Evolutionary conservation across 352 stramenopile species (phyloP).

Genomic region (Peronospora tabacina): DNA sequence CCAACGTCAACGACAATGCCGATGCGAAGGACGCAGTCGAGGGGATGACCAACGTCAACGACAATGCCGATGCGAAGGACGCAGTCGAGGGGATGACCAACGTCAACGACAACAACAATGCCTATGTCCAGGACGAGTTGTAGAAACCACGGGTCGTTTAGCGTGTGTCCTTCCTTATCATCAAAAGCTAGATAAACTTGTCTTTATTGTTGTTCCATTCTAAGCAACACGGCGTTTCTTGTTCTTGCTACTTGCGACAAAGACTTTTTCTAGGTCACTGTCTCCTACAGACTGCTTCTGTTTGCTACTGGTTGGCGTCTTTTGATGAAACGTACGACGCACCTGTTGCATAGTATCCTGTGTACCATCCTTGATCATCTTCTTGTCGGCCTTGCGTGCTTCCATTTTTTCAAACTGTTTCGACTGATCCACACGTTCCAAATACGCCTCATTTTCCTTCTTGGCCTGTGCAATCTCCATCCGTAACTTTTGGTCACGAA

Average conservation of each 20-base stretch:
- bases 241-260: slow-evolving; percentile 33
- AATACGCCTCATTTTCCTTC: slow-evolving; percentile 83
- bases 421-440: slow-evolving; percentile 82
- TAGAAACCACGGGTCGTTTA: slow-evolving; percentile 12
- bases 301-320: slow-evolving; percentile 61
- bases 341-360: slow-evolving; percentile 35
- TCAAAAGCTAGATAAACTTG: slow-evolving; percentile 21
- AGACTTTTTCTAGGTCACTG: slow-evolving; percentile 54
- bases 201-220: slow-evolving; percentile 12
- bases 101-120: background rate
- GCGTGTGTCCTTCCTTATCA: slow-evolving; percentile 2
- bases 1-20: background rate
- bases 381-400: slow-evolving; percentile 53
- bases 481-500: slow-evolving; percentile 79
- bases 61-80: slow-evolving; percentile 16
- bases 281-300: slow-evolving; percentile 49
- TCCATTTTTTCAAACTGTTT: slow-evolving; percentile 85
- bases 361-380: slow-evolving; percentile 7
- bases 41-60: slow-evolving; percentile 6
- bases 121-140: slow-evolving; percentile 38
- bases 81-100: slow-evolving; percentile 1
- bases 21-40: too few relatives aligned
- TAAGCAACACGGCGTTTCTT: slow-evolving; percentile 55
- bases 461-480: slow-evolving; percentile 82
- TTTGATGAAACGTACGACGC: slow-evolving; percentile 71